Base-by-base conservation (phyloP, 345 rosid species). In the Viola odorata region DNA sequence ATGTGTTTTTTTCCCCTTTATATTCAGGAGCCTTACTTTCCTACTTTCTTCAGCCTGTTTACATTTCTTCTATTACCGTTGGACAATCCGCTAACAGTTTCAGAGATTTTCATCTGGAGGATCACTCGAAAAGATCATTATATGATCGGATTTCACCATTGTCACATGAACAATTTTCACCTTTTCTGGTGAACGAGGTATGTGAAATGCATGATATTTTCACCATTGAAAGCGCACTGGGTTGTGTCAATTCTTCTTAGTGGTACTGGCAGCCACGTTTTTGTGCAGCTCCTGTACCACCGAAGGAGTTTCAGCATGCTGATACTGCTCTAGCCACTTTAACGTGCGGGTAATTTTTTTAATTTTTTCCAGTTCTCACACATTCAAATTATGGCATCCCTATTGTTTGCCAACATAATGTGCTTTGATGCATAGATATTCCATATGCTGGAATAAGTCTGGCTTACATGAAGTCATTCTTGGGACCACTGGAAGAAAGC, bases 401-500 rank as follows among this genome's bases (percentile, higher is more conserved):
- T 69, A 48, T 10, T 58, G 14, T 39, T 48, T 74, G 60, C 16
- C 3, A 39, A 50, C 48, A 37, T 55, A 41, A 15, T 70, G 14
- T 67, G 63, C 38, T 36, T 65, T 75, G 58, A 57, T 69, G 72
- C 47, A 16, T 68, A 94, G 97, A 73, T 94, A 87, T 71, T 90
- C 95, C 45, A 67, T 90, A 61, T 84, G 90, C 72, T 94, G 99
- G 99, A 90, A 90, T 69, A 86, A 75, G 58, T 82, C 78, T 61
- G 91, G 91, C 54, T 79, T 90, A 77, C 95, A 84, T 73, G 97
- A 92, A 78, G 99, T 87, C 32, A 61, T 87, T 73, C 96, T 90
- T 58, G 97, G 97, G 68, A 94, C 97, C 53, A 86, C 86, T 0
- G 97, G 99, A 49, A 84, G 96, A 75, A 90, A 90, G 78, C 99